Evolutionary conservation across 2,329 filamentous ascomycete genomes (phyloP).

Genomic region (Trichoderma oligosporum): DNA sequence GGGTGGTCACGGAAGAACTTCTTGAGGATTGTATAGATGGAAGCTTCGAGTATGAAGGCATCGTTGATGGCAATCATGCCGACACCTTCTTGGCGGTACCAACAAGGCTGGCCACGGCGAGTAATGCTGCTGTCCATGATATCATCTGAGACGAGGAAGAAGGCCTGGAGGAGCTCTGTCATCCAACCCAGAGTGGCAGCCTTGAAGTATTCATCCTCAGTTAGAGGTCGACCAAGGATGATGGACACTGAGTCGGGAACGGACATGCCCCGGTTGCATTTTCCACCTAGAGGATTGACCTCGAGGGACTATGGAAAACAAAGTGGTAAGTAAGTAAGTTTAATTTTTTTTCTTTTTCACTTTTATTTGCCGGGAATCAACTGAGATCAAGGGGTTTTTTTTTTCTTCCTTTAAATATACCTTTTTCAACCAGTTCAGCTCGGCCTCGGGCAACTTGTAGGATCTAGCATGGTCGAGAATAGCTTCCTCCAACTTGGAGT

Average conservation of each 20-base stretch:
- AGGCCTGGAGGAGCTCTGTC: slow-evolving; percentile 96
- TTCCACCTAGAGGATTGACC: slow-evolving; percentile 85
- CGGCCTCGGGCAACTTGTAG: slow-evolving; percentile 79
- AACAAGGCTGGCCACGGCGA: slow-evolving; percentile 89
- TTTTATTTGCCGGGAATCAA: no score
- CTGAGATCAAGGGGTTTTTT: no score
- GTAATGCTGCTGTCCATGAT: slow-evolving; percentile 98
- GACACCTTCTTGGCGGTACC: slow-evolving; percentile 86
- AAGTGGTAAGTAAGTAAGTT: neutral
- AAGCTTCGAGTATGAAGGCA: slow-evolving; percentile 87
- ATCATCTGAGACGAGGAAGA: slow-evolving; percentile 97
- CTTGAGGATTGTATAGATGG: slow-evolving; percentile 88
- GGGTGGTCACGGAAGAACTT: slow-evolving; percentile 89
- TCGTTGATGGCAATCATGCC: slow-evolving; percentile 99
- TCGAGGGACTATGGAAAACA: slow-evolving; percentile 50
- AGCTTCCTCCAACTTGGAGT: slow-evolving; percentile 79
- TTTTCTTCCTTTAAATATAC: no score
- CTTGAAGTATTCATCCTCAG: slow-evolving; percentile 80
- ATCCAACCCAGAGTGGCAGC: slow-evolving; percentile 90
- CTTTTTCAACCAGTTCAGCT: slow-evolving; percentile 81
- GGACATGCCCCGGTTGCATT: slow-evolving; percentile 98
- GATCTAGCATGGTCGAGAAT: slow-evolving; percentile 72
- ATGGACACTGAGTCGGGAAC: slow-evolving; percentile 86
- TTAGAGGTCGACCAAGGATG: slow-evolving; percentile 67
- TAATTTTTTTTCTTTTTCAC: neutral